Evolutionary conservation across 2,329 filamentous ascomycete genomes (phyloP), one percentile per base, ranked within the genome.

Genomic region (Fusarium redolens): DNA sequence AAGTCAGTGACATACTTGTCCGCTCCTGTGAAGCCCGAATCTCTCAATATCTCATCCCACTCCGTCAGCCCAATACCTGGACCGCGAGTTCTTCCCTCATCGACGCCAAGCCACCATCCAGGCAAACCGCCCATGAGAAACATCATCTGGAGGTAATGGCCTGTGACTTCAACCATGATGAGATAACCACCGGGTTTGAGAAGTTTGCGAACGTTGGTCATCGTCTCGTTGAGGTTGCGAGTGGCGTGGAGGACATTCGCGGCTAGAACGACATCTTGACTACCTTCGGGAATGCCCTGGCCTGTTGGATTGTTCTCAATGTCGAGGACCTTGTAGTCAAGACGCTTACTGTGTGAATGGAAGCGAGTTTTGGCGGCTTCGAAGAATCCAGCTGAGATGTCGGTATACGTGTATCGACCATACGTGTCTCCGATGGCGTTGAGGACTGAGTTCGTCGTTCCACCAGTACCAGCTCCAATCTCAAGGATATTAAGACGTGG

Each of bases 51-150:
- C n/a, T 33, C 33, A 44, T 67, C 64, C 64, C 64, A 67, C 5
- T 58, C 60, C 10, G 50, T 38, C 18, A 52, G 5, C 18, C 41
- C 51, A 11, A 57, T 51, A 1, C 38, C 38, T 2, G 52, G 60
- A 13, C 44, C 47, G 17, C 20, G 37, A 17, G 25, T n/a, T 7
- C 64, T 43, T 4, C 64, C 64, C 18, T 67, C 60, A 17, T 67
- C 60, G 5, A 33, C 40, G 8, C 64, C 64, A 11, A 67, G 60
- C 64, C 60, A 67, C 64, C 60, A 67, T 9, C 64, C 64, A 4
- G 60, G 45, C 20, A 67, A 6, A 15, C 40, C 52, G 2, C 60
- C 61, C 48, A 67, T 57, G 1, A 65, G 37, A 14, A 65, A 51
- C 61, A 45, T 51, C 61, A 56, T 56, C 17, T 56, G 59, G 0